Conservation (phyloP, 345 rosid genomes). For the Camelina laxa region DNA sequence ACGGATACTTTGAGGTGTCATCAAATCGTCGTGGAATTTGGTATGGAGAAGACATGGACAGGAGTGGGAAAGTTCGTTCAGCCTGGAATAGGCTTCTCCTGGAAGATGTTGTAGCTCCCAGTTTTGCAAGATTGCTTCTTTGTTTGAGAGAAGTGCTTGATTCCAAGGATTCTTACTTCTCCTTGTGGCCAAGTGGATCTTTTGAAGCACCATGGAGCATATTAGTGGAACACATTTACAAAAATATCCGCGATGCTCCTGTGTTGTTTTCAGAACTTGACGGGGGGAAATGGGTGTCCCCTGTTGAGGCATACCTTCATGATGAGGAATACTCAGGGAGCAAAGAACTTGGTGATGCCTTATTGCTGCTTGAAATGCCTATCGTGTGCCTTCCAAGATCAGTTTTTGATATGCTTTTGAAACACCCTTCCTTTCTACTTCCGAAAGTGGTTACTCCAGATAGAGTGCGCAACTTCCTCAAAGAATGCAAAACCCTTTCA, state of each 20-base stretch:
- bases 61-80: constrained; percentile 94
- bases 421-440: constrained; percentile 58
- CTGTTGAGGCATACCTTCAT: constrained; percentile 82
- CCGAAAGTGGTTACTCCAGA: constrained; percentile 90
- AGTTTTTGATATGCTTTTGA: constrained; percentile 76
- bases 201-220: constrained; percentile 97
- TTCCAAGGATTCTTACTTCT: constrained; percentile 64
- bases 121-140: constrained; percentile 65
- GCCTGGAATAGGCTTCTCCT: constrained; percentile 93
- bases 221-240: constrained; percentile 81
- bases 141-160: constrained; percentile 70
- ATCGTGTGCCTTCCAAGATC: constrained; percentile 71
- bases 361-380: constrained; percentile 83
- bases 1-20: constrained; percentile 95
- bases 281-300: constrained; percentile 86
- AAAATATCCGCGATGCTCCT: constrained; percentile 58
- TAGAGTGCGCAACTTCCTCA: constrained; percentile 71
- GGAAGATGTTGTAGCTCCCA: constrained; percentile 88
- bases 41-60: constrained; percentile 98
- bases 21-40: constrained; percentile 98
- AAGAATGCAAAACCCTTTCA: constrained; percentile 56
- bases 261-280: constrained; percentile 71
- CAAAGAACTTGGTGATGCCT: constrained; percentile 74
- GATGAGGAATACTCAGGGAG: constrained; percentile 72
- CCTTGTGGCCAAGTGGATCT: constrained; percentile 81